Percentiles rank a stretch among this genome's conserved stretches.
These are phyloP conservation scores for Giardia duodenalis DNA, from an alignment of 208 protist species.

Conservation along the genomic window DNA sequence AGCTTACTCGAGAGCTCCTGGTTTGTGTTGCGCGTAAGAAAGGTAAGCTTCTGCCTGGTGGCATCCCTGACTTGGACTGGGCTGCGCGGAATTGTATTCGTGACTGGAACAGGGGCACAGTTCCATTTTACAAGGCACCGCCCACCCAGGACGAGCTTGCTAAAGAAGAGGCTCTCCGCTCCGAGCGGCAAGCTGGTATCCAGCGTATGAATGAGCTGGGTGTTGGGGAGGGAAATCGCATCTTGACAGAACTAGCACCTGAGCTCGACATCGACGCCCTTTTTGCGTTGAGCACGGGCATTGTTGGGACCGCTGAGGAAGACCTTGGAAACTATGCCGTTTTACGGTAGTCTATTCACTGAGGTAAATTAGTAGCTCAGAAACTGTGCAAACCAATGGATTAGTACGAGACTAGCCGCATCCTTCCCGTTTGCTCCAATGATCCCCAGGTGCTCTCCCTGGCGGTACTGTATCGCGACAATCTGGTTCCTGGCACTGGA, in stretches of 20 bases:
- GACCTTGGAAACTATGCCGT: neutral
- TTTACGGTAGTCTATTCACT: too few species aligned
- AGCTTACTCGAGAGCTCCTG: constrained; percentile 31
- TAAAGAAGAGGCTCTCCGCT: neutral
- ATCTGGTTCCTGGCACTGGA: too few species aligned
- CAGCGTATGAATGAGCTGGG: neutral
- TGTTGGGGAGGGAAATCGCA: neutral
- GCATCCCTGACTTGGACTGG: constrained; percentile 40
- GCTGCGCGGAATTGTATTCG: constrained; percentile 34
- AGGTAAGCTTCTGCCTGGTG: constrained; percentile 41
- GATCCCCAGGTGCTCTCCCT: too few species aligned
- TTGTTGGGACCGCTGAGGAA: neutral
- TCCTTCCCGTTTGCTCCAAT: too few species aligned
- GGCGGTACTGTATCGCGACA: too few species aligned
- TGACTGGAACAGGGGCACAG: constrained; percentile 44
- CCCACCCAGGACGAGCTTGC: neutral
- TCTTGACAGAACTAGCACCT: neutral
- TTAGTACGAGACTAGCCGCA: too few species aligned
- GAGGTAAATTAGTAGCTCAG: too few species aligned
- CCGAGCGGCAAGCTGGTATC: neutral
- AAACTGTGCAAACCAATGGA: too few species aligned
- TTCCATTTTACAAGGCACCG: constrained; percentile 36
- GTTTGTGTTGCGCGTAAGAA: constrained; percentile 29
- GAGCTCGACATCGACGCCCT: neutral
- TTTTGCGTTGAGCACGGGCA: neutral